phyloP scores from a whole-genome alignment of 2,329 filamentous ascomycete species.

The Colletotrichum navitas region DNA sequence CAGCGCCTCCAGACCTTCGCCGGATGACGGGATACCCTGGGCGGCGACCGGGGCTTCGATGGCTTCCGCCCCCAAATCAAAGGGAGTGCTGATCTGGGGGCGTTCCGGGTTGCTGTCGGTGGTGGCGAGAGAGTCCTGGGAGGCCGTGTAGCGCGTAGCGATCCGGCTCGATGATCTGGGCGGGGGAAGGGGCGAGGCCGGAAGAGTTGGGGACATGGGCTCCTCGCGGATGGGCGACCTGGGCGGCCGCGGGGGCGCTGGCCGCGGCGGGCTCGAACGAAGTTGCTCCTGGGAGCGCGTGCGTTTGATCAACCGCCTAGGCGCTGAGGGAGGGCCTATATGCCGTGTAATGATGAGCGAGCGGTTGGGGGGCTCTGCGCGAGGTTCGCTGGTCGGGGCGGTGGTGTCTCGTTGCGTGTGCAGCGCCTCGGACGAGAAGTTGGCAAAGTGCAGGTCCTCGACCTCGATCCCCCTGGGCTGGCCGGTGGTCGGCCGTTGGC shows the following conservation, averaged over 20 bases:
- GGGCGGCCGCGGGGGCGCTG: conserved; percentile 57
- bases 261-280: conserved; percentile 59
- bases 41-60: conserved; percentile 42
- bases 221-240: conserved; percentile 57
- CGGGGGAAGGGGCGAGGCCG: conserved; percentile 60
- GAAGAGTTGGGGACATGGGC: conserved; percentile 46
- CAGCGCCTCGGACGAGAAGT: conserved; percentile 62
- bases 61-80: conserved; percentile 47
- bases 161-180: conserved; percentile 68
- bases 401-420: conserved; percentile 42
- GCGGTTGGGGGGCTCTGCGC: conserved; percentile 14
- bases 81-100: conserved; percentile 59
- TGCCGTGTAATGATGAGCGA: conserved; percentile 22
- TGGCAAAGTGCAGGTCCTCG: conserved; percentile 60
- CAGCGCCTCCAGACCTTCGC: conserved; percentile 44
- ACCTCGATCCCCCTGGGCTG: conserved; percentile 54
- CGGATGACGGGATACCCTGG: conserved; percentile 30
- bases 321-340: conserved; percentile 34
- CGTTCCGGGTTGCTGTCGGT: conserved; percentile 52
- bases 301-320: conserved; percentile 57
- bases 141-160: conserved; percentile 54
- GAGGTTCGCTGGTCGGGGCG: conserved; percentile 14
- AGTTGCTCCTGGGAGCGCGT: conserved; percentile 65
- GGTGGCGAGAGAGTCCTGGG: conserved; percentile 15
- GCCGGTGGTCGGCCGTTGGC: conserved; percentile 52